Evolutionary conservation across 805 yeast genomes (phyloP).

Genomic region (Pichia membranifaciens): DNA sequence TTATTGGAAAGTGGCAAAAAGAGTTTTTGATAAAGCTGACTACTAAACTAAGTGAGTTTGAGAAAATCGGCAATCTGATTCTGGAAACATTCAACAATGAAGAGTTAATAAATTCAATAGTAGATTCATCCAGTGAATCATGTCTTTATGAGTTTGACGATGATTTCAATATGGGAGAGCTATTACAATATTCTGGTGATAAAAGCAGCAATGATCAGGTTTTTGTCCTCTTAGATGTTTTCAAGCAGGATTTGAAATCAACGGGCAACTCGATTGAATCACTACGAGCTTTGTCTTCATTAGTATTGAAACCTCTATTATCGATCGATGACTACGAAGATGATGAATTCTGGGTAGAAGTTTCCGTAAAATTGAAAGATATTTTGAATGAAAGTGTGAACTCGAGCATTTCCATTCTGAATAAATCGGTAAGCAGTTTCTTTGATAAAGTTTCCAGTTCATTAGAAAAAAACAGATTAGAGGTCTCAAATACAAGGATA

Average conservation of each 20-base stretch:
- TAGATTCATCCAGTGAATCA: slow-evolving; percentile 15
- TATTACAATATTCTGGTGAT: slow-evolving; percentile 16
- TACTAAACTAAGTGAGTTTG: slow-evolving; percentile 16
- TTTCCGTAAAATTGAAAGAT: slow-evolving; percentile 12
- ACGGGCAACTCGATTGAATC: slow-evolving; percentile 20
- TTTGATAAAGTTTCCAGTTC: slow-evolving; percentile 12
- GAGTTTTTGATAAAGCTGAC: slow-evolving; percentile 15
- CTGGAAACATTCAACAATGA: slow-evolving; percentile 15
- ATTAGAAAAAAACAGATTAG: background rate
- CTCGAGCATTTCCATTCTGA: slow-evolving; percentile 13
- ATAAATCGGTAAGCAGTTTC: slow-evolving; percentile 17
- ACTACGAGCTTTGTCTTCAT: slow-evolving; percentile 17
- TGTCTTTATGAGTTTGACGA: slow-evolving; percentile 19
- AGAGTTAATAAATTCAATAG: slow-evolving; percentile 6
- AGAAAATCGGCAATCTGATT: slow-evolving; percentile 18
- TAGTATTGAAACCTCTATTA: slow-evolving; percentile 26
- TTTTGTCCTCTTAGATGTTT: slow-evolving; percentile 8
- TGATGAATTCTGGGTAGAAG: slow-evolving; percentile 26
- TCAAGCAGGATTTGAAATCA: slow-evolving; percentile 17
- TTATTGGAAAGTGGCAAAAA: slow-evolving; percentile 20
- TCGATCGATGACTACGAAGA: slow-evolving; percentile 34
- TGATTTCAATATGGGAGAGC: slow-evolving; percentile 19
- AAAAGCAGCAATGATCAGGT: slow-evolving; percentile 9
- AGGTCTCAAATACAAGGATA: slow-evolving; percentile 15
- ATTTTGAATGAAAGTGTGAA: slow-evolving; percentile 18